Percentiles rank a stretch among this genome's conserved stretches.
Evolutionary conservation across 257 asterid genomes (phyloP).

Genomic region (Solanum ahanhuiri): DNA sequence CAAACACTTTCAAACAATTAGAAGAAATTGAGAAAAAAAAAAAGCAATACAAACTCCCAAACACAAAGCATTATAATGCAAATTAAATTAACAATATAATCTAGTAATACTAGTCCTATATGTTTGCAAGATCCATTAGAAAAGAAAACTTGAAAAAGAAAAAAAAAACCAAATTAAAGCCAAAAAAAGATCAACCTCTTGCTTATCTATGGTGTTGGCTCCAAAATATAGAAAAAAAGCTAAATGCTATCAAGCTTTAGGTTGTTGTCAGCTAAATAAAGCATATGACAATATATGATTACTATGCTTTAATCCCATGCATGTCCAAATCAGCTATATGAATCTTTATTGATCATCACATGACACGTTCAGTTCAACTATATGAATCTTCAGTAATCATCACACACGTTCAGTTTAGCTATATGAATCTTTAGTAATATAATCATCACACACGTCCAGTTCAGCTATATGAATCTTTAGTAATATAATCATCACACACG

Average conservation of each 20-base stretch:
- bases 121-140: not conserved
- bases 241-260: not conserved
- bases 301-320: not conserved
- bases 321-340: not conserved
- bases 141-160: not conserved
- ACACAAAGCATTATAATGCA: constrained; percentile 17
- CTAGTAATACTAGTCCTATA: not conserved
- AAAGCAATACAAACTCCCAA: constrained; percentile 36
- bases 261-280: not conserved
- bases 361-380: not conserved
- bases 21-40: constrained; percentile 24
- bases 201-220: constrained; percentile 1
- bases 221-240: constrained; percentile 5
- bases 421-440: not conserved
- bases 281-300: not conserved
- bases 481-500: not conserved
- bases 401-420: not conserved
- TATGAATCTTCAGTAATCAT: not conserved
- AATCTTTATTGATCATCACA: not conserved
- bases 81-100: not conserved
- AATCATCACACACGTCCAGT: not conserved
- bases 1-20: constrained; percentile 44
- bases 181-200: not conserved
- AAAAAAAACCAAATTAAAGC: not conserved
- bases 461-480: not conserved